These are phyloP conservation scores for Ophiorrhiza pumila DNA, from an alignment of 257 asterid genomes.

Conservation along the genomic window DNA sequence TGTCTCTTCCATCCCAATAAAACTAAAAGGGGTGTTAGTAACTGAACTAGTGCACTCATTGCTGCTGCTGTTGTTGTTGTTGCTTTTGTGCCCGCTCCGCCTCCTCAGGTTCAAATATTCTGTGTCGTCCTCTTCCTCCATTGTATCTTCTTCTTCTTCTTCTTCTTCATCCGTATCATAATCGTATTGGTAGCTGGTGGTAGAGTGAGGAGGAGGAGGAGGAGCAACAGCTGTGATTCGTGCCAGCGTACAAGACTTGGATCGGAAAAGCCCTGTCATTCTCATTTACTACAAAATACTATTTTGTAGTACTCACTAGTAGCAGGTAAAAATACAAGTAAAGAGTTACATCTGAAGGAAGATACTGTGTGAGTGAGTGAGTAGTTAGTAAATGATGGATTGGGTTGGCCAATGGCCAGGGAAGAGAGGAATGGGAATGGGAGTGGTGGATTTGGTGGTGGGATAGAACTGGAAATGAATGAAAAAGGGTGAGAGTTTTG, in stretches of 20 bases:
- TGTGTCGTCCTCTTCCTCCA: constrained; percentile 33
- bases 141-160: constrained; percentile 16
- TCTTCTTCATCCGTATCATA: constrained; percentile 10
- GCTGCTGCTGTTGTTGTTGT: neutral
- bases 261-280: constrained; percentile 67
- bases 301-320: neutral
- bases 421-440: no score
- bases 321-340: no score
- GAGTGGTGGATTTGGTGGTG: no score
- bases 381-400: no score
- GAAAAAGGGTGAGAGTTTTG: neutral
- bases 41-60: constrained; percentile 19
- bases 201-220: constrained; percentile 20
- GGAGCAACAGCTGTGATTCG: constrained; percentile 8
- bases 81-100: constrained; percentile 35
- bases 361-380: no score
- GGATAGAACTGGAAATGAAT: no score
- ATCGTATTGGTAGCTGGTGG: constrained; percentile 18
- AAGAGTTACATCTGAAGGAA: no score
- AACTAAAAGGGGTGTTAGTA: constrained; percentile 40
- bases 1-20: constrained; percentile 13
- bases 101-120: constrained; percentile 22
- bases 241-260: constrained; percentile 57
- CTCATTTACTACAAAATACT: neutral
- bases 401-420: no score